These are phyloP conservation scores for Yarrowia sp. DNA, from an alignment of 805 yeast species.

Conservation along the genomic window DNA sequence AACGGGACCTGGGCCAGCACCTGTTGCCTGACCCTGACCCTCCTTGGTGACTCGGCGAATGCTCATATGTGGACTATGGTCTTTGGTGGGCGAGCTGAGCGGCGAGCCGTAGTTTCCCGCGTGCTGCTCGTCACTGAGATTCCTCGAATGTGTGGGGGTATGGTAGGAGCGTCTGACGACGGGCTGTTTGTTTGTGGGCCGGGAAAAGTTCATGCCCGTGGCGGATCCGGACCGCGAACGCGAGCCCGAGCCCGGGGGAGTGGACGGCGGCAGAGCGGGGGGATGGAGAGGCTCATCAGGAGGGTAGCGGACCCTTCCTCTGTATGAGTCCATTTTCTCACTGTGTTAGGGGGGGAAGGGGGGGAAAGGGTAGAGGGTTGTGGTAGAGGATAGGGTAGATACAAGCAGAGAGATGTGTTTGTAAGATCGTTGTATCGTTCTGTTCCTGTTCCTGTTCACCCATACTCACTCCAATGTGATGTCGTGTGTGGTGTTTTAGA, in stretches of 20 bases:
- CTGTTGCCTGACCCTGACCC: no score
- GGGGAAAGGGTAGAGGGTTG: no score
- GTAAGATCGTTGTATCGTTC: no score
- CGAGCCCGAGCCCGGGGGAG: not conserved
- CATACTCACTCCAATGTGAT: slow-evolving; percentile 14
- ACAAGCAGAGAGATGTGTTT: no score
- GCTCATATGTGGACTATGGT: slow-evolving; percentile 16
- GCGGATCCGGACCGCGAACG: slow-evolving; percentile 11
- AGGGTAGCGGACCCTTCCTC: slow-evolving; percentile 36
- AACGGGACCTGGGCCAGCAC: no score
- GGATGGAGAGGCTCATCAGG: slow-evolving; percentile 27
- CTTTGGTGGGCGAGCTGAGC: slow-evolving; percentile 8
- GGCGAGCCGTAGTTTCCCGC: slow-evolving; percentile 1
- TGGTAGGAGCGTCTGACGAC: slow-evolving; percentile 4
- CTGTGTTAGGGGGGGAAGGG: slow-evolving; percentile 3
- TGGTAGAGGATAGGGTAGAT: no score
- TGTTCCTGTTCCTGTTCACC: no score
- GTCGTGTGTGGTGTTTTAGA: slow-evolving; percentile 7
- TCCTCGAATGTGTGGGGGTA: slow-evolving; percentile 26
- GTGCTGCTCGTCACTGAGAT: not conserved
- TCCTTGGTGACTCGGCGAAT: slow-evolving; percentile 11
- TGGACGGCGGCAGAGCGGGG: slow-evolving; percentile 11
- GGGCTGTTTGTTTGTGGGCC: slow-evolving; percentile 29
- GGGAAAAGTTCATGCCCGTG: slow-evolving; percentile 20
- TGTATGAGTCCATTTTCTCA: slow-evolving; percentile 35